phyloP scores from a whole-genome alignment of 441 rosid genomes.

The Adansonia grandidieri region DNA sequence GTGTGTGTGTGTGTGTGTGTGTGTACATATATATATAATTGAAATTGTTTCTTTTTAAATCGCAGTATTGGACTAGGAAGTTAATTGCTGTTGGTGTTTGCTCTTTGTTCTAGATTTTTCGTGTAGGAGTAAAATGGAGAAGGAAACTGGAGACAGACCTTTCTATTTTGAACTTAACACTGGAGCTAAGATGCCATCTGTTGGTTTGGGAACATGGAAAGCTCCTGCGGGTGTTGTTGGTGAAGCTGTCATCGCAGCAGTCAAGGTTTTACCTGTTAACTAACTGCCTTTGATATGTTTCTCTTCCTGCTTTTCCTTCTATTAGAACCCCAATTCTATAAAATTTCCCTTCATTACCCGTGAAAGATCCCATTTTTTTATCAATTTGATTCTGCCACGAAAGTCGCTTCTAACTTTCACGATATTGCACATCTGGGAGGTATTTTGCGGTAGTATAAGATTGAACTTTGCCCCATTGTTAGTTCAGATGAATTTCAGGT shows the following conservation, averaged over 20 bases:
- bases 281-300: background rate
- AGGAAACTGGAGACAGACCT: slow-evolving; percentile 23
- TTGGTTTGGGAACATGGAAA: slow-evolving; percentile 63
- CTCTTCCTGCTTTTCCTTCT: slow-evolving; percentile 18
- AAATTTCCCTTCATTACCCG: background rate
- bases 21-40: too few relatives aligned
- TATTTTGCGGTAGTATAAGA: background rate
- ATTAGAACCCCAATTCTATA: background rate
- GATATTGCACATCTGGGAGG: background rate
- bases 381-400: slow-evolving; percentile 4
- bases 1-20: too few relatives aligned
- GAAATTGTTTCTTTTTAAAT: background rate
- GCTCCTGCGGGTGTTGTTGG: slow-evolving; percentile 51
- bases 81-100: background rate
- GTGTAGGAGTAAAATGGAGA: slow-evolving; percentile 35
- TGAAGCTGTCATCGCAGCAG: slow-evolving; percentile 46
- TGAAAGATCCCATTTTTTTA: background rate
- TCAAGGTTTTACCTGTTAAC: slow-evolving; percentile 36
- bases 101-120: background rate
- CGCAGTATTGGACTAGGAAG: background rate
- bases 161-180: slow-evolving; percentile 51
- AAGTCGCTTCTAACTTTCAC: background rate
- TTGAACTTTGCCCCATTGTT: background rate
- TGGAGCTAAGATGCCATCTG: slow-evolving; percentile 54
- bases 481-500: background rate